Evolutionary conservation across 768 basidiomycete genomes (phyloP).

Genomic region (Auricularia auricula-judae): DNA sequence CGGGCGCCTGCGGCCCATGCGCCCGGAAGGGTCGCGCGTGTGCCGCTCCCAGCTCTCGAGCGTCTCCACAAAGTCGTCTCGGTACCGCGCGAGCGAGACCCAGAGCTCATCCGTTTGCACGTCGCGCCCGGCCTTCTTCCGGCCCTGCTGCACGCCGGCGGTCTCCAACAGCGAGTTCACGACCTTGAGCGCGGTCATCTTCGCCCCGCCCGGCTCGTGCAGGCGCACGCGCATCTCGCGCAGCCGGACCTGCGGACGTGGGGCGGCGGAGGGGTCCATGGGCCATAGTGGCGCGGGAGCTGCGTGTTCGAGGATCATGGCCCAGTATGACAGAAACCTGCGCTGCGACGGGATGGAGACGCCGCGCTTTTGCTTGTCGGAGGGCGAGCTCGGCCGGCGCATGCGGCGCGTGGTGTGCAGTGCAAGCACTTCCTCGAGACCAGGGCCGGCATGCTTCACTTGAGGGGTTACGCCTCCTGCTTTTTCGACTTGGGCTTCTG

Average conservation of each 20-base stretch:
- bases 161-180: slow-evolving; percentile 43
- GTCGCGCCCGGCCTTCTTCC: slow-evolving; percentile 15
- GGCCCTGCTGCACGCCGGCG: slow-evolving; percentile 10
- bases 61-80: slow-evolving; percentile 52
- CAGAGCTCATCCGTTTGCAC: slow-evolving; percentile 23
- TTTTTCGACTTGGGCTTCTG: not conserved
- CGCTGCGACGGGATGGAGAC: slow-evolving; percentile 76
- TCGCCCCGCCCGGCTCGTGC: slow-evolving; percentile 41
- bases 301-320: slow-evolving; percentile 44
- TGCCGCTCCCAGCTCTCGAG: slow-evolving; percentile 52
- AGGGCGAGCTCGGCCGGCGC: slow-evolving; percentile 31
- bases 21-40: slow-evolving; percentile 30
- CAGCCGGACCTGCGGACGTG: slow-evolving; percentile 39
- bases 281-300: slow-evolving; percentile 43
- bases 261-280: slow-evolving; percentile 10
- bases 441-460: slow-evolving; percentile 13
- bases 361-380: slow-evolving; percentile 32
- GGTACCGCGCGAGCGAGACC: slow-evolving; percentile 74
- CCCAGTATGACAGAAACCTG: slow-evolving; percentile 74
- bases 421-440: slow-evolving; percentile 46
- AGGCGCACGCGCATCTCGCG: slow-evolving; percentile 50
- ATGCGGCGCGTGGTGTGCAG: slow-evolving; percentile 63
- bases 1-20: slow-evolving; percentile 26
- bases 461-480: not conserved
- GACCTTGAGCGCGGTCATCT: slow-evolving; percentile 41